Percentiles rank a stretch among this genome's conserved stretches.
These are phyloP conservation scores for Trametes cingulata DNA, from an alignment of 768 basidiomycete genomes.

Conservation along the genomic window DNA sequence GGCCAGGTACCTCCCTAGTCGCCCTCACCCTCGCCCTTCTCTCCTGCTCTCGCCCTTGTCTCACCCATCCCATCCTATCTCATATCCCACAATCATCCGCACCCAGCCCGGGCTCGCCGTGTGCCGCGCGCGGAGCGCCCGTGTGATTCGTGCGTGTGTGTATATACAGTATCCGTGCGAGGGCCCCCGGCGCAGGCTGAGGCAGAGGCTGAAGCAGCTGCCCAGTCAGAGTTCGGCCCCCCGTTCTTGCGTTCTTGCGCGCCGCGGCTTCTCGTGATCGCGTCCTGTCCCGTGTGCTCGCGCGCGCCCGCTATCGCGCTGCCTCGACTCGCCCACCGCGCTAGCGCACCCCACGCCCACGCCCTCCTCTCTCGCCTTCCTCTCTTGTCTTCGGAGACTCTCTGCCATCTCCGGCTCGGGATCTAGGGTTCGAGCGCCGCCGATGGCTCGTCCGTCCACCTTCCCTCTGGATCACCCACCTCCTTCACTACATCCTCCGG, in stretches of 20 bases:
- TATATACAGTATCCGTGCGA: background rate
- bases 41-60: background rate
- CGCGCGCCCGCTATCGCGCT: background rate
- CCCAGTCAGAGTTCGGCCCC: slow-evolving; percentile 13
- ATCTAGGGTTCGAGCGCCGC: background rate
- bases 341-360: background rate
- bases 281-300: slow-evolving; percentile 4
- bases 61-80: background rate
- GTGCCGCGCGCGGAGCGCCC: slow-evolving; percentile 1
- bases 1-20: background rate
- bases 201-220: too few species aligned
- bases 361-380: background rate
- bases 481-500: background rate
- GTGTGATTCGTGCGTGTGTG: background rate
- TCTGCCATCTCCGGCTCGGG: background rate
- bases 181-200: too few species aligned
- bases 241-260: slow-evolving; percentile 11
- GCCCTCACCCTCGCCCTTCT: background rate
- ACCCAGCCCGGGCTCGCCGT: background rate
- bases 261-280: background rate
- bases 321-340: slow-evolving; percentile 1
- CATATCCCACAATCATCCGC: background rate
- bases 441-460: too few species aligned
- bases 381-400: background rate
- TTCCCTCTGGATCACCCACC: background rate